A percentile compares a stretch with the other conserved stretches of the same genome.
These are phyloP conservation scores for Macaranga tanarius DNA, from an alignment of 441 rosid genomes.

Conservation along the genomic window DNA sequence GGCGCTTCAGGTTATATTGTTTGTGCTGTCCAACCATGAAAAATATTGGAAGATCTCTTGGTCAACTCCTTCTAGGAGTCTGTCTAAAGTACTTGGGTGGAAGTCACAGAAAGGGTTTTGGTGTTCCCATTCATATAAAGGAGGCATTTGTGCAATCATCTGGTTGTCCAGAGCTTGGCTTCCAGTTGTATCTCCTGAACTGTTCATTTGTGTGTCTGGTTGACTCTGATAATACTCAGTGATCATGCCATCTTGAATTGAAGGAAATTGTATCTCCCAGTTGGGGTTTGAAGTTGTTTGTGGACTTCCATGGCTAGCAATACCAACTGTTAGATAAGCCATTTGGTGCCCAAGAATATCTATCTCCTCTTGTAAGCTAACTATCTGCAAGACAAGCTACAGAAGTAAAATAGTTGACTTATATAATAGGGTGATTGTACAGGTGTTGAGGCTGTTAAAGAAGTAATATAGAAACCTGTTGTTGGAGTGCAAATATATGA, in stretches of 20 bases:
- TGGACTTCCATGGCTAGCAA: constrained; percentile 29
- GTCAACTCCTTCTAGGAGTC: constrained; percentile 43
- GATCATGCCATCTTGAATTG: constrained; percentile 38
- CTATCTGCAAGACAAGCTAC: constrained; percentile 51
- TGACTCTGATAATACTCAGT: constrained; percentile 43
- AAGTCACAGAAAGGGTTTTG: constrained; percentile 27
- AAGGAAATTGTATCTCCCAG: constrained; percentile 27
- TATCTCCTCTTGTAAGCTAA: constrained; percentile 68
- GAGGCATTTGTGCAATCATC: constrained; percentile 26
- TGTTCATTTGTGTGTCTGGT: constrained; percentile 30
- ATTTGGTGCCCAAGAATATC: constrained; percentile 63
- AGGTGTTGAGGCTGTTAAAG: not conserved
- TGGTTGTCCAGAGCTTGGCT: constrained; percentile 30
- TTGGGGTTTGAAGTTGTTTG: constrained; percentile 28
- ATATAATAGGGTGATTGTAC: not conserved
- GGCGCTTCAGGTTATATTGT: constrained; percentile 23
- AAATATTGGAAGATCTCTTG: constrained; percentile 31
- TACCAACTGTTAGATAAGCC: constrained; percentile 39
- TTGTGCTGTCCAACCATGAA: constrained; percentile 33
- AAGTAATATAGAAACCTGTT: constrained; percentile 54
- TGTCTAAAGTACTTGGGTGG: constrained; percentile 28
- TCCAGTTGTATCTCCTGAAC: constrained; percentile 25
- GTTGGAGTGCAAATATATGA: constrained; percentile 85
- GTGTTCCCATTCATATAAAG: constrained; percentile 40
- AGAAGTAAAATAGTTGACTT: constrained; percentile 6